These are phyloP conservation scores for Pugionium cornutum DNA, from an alignment of 345 rosid species.

Conservation along the genomic window DNA sequence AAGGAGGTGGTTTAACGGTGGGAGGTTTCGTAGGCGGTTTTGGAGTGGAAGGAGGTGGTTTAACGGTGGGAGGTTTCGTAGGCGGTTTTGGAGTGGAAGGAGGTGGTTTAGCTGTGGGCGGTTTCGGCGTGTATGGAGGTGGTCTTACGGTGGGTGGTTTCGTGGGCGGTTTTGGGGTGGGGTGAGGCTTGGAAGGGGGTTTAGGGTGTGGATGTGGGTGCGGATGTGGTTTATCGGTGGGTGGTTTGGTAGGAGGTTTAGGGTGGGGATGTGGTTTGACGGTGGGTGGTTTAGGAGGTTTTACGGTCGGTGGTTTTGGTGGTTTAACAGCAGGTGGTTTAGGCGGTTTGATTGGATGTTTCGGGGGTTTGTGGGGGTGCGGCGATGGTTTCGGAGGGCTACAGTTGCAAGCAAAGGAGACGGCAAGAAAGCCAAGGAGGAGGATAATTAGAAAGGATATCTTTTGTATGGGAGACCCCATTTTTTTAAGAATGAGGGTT, in stretches of 20 bases:
- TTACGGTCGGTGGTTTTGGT: slow-evolving; percentile 31
- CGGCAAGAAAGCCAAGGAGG: slow-evolving; percentile 30
- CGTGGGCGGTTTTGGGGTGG: slow-evolving; percentile 12
- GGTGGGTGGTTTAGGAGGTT: slow-evolving; percentile 26
- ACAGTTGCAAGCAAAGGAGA: slow-evolving; percentile 36
- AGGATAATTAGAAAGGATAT: slow-evolving; percentile 29
- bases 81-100: slow-evolving; percentile 17
- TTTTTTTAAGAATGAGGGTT: slow-evolving; percentile 17
- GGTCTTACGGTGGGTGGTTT: slow-evolving; percentile 22
- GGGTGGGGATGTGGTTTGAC: slow-evolving; percentile 28
- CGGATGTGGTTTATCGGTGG: too few relatives aligned
- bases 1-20: slow-evolving; percentile 32
- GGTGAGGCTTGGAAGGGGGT: not conserved
- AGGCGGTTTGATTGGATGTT: slow-evolving; percentile 37
- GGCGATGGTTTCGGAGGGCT: slow-evolving; percentile 38
- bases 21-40: slow-evolving; percentile 14
- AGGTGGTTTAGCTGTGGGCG: not conserved
- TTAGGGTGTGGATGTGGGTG: too few relatives aligned
- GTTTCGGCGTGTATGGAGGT: not conserved
- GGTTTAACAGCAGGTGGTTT: slow-evolving; percentile 35
- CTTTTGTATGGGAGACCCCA: slow-evolving; percentile 33
- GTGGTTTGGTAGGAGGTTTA: slow-evolving; percentile 29
- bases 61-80: slow-evolving; percentile 13
- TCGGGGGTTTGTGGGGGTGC: slow-evolving; percentile 31
- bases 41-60: slow-evolving; percentile 5